Percentiles rank a stretch among this genome's conserved stretches.
Conservation (phyloP, 345 rosid genomes). For the Hirschfeldia incana region DNA sequence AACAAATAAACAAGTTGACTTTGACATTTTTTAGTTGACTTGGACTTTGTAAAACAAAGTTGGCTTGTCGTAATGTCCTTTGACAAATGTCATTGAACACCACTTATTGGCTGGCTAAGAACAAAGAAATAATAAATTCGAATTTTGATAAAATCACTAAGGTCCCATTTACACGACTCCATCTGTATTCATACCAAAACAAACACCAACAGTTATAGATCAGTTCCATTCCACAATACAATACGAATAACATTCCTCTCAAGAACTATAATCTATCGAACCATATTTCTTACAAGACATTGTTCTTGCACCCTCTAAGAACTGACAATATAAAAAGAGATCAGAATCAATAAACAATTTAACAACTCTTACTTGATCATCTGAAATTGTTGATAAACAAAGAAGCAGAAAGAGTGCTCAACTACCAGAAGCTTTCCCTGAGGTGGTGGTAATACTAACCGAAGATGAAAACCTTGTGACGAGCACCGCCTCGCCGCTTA, state of each 20-base stretch:
- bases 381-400: background rate
- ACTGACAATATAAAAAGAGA: background rate
- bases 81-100: background rate
- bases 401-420: conserved; percentile 35
- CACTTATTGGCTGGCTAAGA: background rate
- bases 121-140: background rate
- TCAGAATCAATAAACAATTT: conserved; percentile 26
- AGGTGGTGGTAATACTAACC: conserved; percentile 42
- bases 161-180: background rate
- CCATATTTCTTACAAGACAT: conserved; percentile 30
- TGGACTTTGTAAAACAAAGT: conserved; percentile 13
- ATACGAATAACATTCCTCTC: conserved; percentile 16
- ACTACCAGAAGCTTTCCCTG: conserved; percentile 34
- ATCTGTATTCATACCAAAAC: background rate
- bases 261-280: conserved; percentile 26
- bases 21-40: conserved; percentile 9
- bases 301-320: conserved; percentile 13
- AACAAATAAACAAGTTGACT: background rate
- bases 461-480: conserved; percentile 55
- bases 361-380: conserved; percentile 10
- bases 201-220: background rate
- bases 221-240: conserved; percentile 24
- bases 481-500: conserved; percentile 56
- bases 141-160: background rate
- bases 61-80: background rate